Evolutionary conservation across 352 stramenopile genomes (phyloP).

Genomic region (Phytophthora crassamura): DNA sequence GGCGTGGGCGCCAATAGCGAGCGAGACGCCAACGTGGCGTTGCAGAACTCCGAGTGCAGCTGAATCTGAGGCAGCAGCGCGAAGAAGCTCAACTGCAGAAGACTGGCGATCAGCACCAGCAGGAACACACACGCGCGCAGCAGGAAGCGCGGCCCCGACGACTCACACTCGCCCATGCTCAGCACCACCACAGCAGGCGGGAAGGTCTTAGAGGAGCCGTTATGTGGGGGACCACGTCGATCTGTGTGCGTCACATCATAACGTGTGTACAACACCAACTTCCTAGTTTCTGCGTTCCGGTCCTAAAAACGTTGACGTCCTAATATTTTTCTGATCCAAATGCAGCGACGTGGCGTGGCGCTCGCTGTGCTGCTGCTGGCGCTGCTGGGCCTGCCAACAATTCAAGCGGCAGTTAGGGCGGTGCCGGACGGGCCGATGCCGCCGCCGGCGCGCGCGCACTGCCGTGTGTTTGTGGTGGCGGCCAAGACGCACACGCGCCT

Average conservation of each 20-base stretch:
- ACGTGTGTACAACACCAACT: conserved; percentile 1
- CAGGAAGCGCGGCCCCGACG: conserved; percentile 62
- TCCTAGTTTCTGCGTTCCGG: too few relatives aligned
- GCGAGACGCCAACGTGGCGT: conserved; percentile 54
- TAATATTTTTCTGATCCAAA: conserved; percentile 13
- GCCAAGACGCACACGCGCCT: conserved; percentile 46
- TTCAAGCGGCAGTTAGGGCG: too few relatives aligned
- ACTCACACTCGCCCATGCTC: conserved; percentile 53
- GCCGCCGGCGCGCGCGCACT: conserved; percentile 39
- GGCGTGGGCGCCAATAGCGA: conserved; percentile 40
- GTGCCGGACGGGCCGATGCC: conserved; percentile 26
- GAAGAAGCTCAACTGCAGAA: conserved; percentile 82
- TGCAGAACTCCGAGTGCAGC: conserved; percentile 69
- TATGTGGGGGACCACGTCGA: conserved; percentile 4
- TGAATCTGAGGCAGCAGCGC: conserved; percentile 70
- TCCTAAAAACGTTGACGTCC: too few relatives aligned
- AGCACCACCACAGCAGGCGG: background rate
- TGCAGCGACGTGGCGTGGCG: conserved; percentile 10
- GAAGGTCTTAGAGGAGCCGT: conserved; percentile 27
- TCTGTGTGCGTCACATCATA: conserved; percentile 16
- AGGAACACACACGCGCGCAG: conserved; percentile 76
- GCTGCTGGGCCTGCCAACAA: background rate
- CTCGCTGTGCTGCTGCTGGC: conserved; percentile 19
- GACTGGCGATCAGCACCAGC: conserved; percentile 73
- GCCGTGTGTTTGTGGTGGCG: conserved; percentile 65